These are phyloP conservation scores for Podospora australis DNA, from an alignment of 495 filamentous ascomycete genomes.

Conservation along the genomic window DNA sequence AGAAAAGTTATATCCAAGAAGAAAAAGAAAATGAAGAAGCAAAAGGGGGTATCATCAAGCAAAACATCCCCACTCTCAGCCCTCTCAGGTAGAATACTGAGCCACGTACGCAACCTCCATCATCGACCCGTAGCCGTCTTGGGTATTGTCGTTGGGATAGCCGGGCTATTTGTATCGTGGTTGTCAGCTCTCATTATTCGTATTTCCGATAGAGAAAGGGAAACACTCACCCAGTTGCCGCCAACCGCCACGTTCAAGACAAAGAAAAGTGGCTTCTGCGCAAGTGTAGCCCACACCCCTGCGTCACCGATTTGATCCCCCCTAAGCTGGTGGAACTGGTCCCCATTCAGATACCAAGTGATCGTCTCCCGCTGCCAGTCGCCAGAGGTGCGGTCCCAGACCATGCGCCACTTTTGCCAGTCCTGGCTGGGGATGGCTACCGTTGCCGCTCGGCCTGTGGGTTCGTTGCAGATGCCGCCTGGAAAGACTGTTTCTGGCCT, in stretches of 20 bases:
- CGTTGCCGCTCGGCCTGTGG: conserved; percentile 29
- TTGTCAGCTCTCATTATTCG: neutral
- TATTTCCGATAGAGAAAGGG: neutral
- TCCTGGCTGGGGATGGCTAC: conserved; percentile 33
- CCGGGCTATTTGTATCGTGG: conserved; percentile 28
- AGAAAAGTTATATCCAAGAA: no score
- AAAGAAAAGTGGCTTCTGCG: conserved; percentile 34
- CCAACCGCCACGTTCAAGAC: conserved; percentile 49
- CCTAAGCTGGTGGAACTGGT: conserved; percentile 33
- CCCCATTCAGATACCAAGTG: conserved; percentile 43
- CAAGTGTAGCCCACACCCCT: conserved; percentile 34
- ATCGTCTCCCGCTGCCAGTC: conserved; percentile 39
- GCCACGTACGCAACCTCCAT: conserved; percentile 45
- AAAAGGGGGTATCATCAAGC: no score
- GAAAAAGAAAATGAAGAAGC: no score
- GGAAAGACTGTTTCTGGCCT: conserved; percentile 18
- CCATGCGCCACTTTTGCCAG: conserved; percentile 43
- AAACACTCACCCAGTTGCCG: conserved; percentile 39
- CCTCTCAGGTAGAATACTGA: conserved; percentile 27
- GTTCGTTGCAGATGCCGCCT: conserved; percentile 43
- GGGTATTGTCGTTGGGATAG: conserved; percentile 31
- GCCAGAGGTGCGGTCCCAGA: conserved; percentile 34
- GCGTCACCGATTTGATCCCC: conserved; percentile 31
- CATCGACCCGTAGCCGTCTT: conserved; percentile 35
- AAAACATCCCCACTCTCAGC: no score